phyloP scores from a whole-genome alignment of 371 early-diverging fungal genomes.

The Coemansia sp. region DNA sequence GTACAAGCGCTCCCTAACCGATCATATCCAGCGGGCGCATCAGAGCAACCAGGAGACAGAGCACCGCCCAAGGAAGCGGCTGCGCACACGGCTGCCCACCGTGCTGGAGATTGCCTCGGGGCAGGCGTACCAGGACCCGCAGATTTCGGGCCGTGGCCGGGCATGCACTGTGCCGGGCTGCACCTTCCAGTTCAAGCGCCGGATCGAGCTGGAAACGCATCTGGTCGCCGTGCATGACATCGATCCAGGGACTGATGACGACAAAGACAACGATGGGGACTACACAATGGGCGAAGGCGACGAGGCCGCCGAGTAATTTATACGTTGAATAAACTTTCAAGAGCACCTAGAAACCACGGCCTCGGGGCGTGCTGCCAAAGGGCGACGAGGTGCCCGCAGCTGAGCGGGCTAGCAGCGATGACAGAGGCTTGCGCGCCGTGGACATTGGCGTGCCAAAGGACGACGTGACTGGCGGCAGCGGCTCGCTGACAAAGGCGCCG shows the following conservation, averaged over 20 bases:
- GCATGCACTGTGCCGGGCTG: conserved; percentile 28
- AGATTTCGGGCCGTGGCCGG: conserved; percentile 37
- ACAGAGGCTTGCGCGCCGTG: background rate
- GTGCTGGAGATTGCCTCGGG: conserved; percentile 42
- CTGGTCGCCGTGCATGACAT: conserved; percentile 21
- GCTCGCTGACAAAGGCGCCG: conserved; percentile 34
- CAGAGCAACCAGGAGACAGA: background rate
- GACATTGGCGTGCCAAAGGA: conserved; percentile 36
- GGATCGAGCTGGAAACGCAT: conserved; percentile 28
- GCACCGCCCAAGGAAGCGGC: background rate
- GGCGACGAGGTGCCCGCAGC: conserved; percentile 12
- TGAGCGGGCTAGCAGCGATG: conserved; percentile 7
- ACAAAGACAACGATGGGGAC: background rate
- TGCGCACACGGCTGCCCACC: conserved; percentile 14
- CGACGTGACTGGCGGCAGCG: conserved; percentile 26
- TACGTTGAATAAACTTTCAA: too few relatives aligned
- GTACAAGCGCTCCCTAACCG: conserved; percentile 25
- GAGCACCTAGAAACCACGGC: conserved; percentile 17
- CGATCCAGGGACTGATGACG: background rate
- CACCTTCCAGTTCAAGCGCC: conserved; percentile 43
- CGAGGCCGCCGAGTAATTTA: too few relatives aligned
- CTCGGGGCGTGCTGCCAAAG: conserved; percentile 18
- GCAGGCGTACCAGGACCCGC: conserved; percentile 42
- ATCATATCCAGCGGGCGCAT: conserved; percentile 31
- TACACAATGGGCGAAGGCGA: too few relatives aligned